Evolutionary conservation across 345 rosid genomes (phyloP).

Genomic region (Pistacia integerrima): DNA sequence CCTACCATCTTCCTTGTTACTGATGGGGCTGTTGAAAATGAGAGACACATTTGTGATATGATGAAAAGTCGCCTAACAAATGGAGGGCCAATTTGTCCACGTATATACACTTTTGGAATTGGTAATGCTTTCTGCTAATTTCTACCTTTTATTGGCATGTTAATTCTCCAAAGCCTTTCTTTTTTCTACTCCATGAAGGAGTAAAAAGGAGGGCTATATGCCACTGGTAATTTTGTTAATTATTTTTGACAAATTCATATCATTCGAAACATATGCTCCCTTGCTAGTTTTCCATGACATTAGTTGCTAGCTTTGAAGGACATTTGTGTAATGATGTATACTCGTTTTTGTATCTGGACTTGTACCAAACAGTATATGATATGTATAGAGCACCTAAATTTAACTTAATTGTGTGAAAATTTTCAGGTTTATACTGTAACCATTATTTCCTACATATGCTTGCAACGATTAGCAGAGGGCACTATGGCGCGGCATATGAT

Average conservation of each 20-base stretch:
- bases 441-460: constrained; percentile 86
- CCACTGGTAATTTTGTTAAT: neutral
- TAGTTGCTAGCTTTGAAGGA: neutral
- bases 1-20: constrained; percentile 86
- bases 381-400: neutral
- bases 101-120: constrained; percentile 78
- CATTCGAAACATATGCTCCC: constrained; percentile 1
- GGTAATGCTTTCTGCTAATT: constrained; percentile 46
- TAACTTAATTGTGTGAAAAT: constrained; percentile 14
- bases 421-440: constrained; percentile 86
- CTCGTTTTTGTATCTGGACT: neutral
- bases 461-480: constrained; percentile 68
- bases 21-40: constrained; percentile 96
- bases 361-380: neutral
- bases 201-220: neutral
- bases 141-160: neutral
- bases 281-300: constrained; percentile 1
- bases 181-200: neutral
- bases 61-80: constrained; percentile 58
- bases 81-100: constrained; percentile 58
- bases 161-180: neutral
- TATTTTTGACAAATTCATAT: constrained; percentile 1
- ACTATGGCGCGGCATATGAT: constrained; percentile 65
- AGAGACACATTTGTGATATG: constrained; percentile 69
- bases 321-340: neutral